phyloP scores from a whole-genome alignment of 108 stramenopile genomes.

The Cyclotella baltica region DNA sequence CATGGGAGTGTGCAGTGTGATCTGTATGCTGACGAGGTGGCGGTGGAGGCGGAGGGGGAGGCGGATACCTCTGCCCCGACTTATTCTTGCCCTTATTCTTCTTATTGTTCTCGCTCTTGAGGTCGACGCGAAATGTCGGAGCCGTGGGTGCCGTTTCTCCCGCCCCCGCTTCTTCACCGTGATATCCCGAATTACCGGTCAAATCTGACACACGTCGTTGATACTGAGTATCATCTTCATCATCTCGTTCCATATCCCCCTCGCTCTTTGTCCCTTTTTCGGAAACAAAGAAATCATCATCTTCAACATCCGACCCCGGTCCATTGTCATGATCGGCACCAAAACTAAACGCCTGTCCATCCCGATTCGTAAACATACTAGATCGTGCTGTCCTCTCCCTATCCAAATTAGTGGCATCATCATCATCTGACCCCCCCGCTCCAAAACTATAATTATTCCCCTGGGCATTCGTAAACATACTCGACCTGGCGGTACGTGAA shows the following conservation, averaged over 20 bases:
- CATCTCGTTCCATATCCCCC: conserved; percentile 10
- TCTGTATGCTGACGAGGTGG: conserved; percentile 27
- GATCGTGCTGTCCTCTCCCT: not conserved
- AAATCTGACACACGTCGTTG: conserved; percentile 3
- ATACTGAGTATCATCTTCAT: conserved; percentile 4
- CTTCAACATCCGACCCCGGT: not conserved
- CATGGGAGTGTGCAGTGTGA: conserved; percentile 6
- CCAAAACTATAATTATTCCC: conserved; percentile 2
- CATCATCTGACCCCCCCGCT: not conserved
- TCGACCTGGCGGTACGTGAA: not conserved
- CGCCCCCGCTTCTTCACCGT: not conserved
- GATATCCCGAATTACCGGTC: not conserved
- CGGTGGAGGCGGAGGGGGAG: conserved; percentile 44
- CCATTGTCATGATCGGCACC: not conserved
- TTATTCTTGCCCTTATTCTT: conserved; percentile 15
- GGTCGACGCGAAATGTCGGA: conserved; percentile 28
- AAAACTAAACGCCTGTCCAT: conserved; percentile 2
- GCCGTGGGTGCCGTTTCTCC: not conserved
- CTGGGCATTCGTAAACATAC: conserved; percentile 3
- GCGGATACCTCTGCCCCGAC: conserved; percentile 34
- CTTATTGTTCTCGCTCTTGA: conserved; percentile 18
- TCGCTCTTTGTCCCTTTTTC: not conserved
- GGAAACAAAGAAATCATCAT: not conserved
- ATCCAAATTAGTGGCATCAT: not conserved
- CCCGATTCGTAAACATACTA: conserved; percentile 7